Conservation (phyloP, 1,284 basidiomycete genomes). For the Pterulicium gracile region DNA sequence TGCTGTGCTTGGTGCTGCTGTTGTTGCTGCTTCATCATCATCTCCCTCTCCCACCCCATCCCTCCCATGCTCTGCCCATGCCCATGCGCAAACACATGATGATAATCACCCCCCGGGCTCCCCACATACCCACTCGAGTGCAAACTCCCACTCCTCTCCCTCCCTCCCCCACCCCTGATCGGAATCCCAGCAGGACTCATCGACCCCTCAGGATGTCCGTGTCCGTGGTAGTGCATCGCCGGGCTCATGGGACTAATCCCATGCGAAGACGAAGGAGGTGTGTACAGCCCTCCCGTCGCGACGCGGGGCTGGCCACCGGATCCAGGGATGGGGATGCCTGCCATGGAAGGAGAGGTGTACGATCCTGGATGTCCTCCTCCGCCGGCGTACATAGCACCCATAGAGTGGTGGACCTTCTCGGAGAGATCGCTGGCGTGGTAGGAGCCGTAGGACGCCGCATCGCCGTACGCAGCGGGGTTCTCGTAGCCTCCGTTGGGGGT, state of each 20-base stretch:
- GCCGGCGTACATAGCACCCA: no score
- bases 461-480: neutral
- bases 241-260: neutral
- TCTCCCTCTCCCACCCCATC: neutral
- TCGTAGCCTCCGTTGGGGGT: neutral
- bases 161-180: no score
- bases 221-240: no score
- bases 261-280: neutral
- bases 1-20: no score
- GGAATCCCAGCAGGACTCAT: no score
- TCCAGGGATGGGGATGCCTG: neutral
- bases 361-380: neutral
- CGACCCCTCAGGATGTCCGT: no score
- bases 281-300: neutral
- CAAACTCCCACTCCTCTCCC: no score
- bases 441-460: neutral
- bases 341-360: neutral
- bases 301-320: neutral
- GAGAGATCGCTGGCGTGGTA: neutral
- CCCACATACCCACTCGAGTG: no score
- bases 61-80: neutral
- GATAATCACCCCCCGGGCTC: neutral
- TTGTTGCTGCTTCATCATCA: neutral
- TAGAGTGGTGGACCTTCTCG: no score
- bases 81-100: neutral